Evolutionary conservation across 2,329 filamentous ascomycete species (phyloP).

Genomic region (Trichoderma sp.): DNA sequence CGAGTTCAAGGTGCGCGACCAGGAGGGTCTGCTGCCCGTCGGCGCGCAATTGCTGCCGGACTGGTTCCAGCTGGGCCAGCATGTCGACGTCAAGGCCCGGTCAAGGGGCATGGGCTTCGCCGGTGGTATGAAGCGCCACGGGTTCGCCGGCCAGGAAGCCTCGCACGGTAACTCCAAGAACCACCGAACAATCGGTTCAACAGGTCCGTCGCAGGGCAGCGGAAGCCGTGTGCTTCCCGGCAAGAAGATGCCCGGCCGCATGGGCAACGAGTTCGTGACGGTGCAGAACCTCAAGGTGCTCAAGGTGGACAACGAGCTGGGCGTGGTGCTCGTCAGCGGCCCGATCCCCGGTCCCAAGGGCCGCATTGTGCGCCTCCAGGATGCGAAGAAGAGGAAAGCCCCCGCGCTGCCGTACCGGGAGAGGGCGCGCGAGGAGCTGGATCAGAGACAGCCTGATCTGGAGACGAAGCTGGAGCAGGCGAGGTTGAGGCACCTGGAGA

Average conservation of each 20-base stretch:
- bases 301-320: conserved; percentile 81
- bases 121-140: conserved; percentile 96
- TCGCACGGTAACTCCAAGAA: conserved; percentile 95
- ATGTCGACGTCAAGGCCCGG: conserved; percentile 77
- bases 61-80: conserved; percentile 90
- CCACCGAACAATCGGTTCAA: conserved; percentile 87
- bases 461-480: conserved; percentile 48
- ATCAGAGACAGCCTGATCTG: conserved; percentile 47
- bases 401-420: conserved; percentile 49
- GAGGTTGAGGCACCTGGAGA: conserved; percentile 48
- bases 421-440: conserved; percentile 41
- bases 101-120: conserved; percentile 89
- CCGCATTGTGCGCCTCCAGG: conserved; percentile 78
- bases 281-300: conserved; percentile 88
- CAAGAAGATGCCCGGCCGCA: conserved; percentile 96
- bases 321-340: conserved; percentile 84
- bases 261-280: conserved; percentile 87
- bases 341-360: conserved; percentile 86
- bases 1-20: conserved; percentile 81
- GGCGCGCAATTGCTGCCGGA: conserved; percentile 76
- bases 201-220: conserved; percentile 84
- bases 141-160: conserved; percentile 82
- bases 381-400: conserved; percentile 79
- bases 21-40: conserved; percentile 69
- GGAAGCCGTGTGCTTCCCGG: conserved; percentile 90